These are phyloP conservation scores for Vigna trinervia DNA, from an alignment of 306 rosid genomes.

Conservation along the genomic window DNA sequence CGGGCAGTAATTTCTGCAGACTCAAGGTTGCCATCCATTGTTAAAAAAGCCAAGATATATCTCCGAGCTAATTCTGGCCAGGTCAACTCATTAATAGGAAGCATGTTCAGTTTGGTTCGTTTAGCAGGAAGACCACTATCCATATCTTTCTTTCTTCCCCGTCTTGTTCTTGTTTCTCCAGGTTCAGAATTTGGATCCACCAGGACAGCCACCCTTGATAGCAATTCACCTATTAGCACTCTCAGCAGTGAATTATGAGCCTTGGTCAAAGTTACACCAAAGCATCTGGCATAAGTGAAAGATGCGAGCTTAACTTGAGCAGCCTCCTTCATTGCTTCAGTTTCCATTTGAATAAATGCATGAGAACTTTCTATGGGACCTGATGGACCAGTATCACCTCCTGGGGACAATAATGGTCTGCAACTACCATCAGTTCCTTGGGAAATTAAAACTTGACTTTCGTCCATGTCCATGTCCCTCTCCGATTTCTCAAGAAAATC, in stretches of 20 bases:
- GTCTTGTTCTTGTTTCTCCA: slow-evolving; percentile 80
- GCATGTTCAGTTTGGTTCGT: slow-evolving; percentile 77
- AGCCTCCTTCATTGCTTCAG: slow-evolving; percentile 83
- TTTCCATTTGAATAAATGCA: slow-evolving; percentile 84
- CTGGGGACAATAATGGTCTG: slow-evolving; percentile 47
- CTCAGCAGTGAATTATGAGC: slow-evolving; percentile 83
- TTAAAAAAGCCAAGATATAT: slow-evolving; percentile 79
- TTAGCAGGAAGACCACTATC: slow-evolving; percentile 68
- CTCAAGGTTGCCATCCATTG: slow-evolving; percentile 95
- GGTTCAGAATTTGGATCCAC: slow-evolving; percentile 97
- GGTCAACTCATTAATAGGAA: slow-evolving; percentile 93
- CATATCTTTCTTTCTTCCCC: slow-evolving; percentile 94
- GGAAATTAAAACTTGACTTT: slow-evolving; percentile 41
- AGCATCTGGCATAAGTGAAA: slow-evolving; percentile 73
- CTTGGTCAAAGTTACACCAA: slow-evolving; percentile 85
- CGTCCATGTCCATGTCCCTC: slow-evolving; percentile 52
- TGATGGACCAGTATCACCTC: slow-evolving; percentile 53
- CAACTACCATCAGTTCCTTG: slow-evolving; percentile 50
- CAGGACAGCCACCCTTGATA: slow-evolving; percentile 84
- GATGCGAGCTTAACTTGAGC: slow-evolving; percentile 76
- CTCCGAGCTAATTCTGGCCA: slow-evolving; percentile 98
- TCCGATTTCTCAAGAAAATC: slow-evolving; percentile 55
- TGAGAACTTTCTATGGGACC: slow-evolving; percentile 54
- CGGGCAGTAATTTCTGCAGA: slow-evolving; percentile 86
- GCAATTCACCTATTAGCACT: slow-evolving; percentile 88